phyloP scores from a whole-genome alignment of 2,329 filamentous ascomycete species.

The Tolypocladium guangdongense region DNA sequence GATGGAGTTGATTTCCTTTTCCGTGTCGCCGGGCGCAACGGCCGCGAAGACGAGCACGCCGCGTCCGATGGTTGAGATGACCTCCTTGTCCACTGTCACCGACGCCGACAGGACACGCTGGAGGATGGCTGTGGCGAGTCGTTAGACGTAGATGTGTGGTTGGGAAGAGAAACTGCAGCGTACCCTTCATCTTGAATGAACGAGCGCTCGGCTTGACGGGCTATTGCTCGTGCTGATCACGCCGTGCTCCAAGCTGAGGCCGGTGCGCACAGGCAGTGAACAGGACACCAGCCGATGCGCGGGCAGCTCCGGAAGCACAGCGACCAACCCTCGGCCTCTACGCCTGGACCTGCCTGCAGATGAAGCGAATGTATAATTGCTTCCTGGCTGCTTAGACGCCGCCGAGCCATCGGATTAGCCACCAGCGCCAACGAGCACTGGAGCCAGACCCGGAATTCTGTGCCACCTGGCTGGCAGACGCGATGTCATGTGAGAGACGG shows the following conservation, averaged over 20 bases:
- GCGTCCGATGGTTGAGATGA: slow-evolving; percentile 84
- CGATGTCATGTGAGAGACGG: slow-evolving; percentile 3
- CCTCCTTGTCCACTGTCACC: slow-evolving; percentile 82
- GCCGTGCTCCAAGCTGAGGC: not conserved
- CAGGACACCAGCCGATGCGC: no score
- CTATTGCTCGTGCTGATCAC: not conserved
- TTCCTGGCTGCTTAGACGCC: not conserved
- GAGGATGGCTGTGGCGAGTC: slow-evolving; percentile 56
- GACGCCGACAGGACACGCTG: slow-evolving; percentile 93
- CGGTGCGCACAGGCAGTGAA: not conserved
- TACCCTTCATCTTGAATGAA: slow-evolving; percentile 6
- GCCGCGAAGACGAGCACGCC: slow-evolving; percentile 87
- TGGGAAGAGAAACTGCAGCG: not conserved
- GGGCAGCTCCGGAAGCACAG: not conserved
- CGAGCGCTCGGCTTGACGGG: not conserved
- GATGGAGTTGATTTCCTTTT: slow-evolving; percentile 75
- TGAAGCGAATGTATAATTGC: not conserved
- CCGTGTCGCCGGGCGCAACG: slow-evolving; percentile 79
- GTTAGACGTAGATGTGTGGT: not conserved
- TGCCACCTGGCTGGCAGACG: not conserved
- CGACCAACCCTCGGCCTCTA: not conserved
- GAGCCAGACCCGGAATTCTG: not conserved
- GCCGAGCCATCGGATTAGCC: not conserved
- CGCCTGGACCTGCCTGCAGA: not conserved
- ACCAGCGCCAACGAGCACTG: not conserved